These are phyloP conservation scores for Trichophyton mentagrophytes DNA, from an alignment of 2,329 filamentous ascomycete genomes.

Conservation along the genomic window DNA sequence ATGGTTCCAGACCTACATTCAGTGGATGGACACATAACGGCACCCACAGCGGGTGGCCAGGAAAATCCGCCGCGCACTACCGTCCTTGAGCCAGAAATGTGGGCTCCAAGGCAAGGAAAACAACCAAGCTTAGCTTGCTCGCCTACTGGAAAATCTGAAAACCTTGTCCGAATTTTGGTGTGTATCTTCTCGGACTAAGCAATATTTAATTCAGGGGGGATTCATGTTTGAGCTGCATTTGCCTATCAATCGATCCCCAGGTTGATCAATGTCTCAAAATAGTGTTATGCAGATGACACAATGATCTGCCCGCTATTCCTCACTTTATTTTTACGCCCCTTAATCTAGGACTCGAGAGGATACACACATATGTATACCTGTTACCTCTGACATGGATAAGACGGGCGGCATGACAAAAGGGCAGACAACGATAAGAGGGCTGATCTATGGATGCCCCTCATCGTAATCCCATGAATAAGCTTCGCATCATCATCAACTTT, in stretches of 20 bases:
- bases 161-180: background rate
- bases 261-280: background rate
- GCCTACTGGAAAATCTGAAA: background rate
- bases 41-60: background rate
- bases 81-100: background rate
- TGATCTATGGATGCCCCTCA: background rate
- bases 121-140: background rate
- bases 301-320: background rate
- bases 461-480: background rate
- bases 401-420: background rate
- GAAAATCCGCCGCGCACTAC: background rate
- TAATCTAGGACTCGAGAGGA: background rate
- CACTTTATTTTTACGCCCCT: background rate
- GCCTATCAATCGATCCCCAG: background rate
- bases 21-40: background rate
- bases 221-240: background rate
- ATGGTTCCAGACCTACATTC: background rate
- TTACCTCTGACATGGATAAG: background rate
- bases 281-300: background rate
- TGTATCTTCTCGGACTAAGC: background rate
- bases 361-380: background rate
- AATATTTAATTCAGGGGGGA: background rate
- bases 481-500: background rate
- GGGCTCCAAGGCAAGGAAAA: background rate
- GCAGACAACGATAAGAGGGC: background rate